Evolutionary conservation across 2,329 filamentous ascomycete species (phyloP).

Genomic region (Sclerotinia minor): DNA sequence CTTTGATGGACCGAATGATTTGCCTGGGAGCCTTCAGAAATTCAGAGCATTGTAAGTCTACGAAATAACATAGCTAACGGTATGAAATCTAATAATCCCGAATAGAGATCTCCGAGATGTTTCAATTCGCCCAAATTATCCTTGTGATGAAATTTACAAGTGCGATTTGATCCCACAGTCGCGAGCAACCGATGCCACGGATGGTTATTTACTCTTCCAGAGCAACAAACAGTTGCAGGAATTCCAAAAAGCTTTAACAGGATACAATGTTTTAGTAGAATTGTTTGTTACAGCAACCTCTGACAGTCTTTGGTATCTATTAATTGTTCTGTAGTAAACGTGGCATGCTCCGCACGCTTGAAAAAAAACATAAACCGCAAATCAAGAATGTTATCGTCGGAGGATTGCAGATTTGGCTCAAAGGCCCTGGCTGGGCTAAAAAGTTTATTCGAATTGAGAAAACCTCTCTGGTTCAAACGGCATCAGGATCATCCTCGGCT

Average conservation of each 20-base stretch:
- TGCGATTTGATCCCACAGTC: neutral
- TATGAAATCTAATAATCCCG: neutral
- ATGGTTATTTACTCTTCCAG: neutral
- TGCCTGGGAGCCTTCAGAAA: neutral
- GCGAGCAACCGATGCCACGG: too few relatives aligned
- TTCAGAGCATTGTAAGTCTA: slow-evolving; percentile 8
- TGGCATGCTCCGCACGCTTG: neutral
- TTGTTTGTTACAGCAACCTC: neutral
- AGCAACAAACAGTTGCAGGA: neutral
- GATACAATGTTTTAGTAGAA: slow-evolving; percentile 1
- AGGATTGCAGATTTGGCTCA: slow-evolving; percentile 15
- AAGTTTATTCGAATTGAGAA: neutral
- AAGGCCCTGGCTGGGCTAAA: neutral
- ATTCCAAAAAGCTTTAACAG: slow-evolving; percentile 7
- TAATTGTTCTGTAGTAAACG: slow-evolving; percentile 9
- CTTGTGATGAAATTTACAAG: neutral
- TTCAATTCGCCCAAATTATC: slow-evolving; percentile 5
- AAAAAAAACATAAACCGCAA: too few relatives aligned
- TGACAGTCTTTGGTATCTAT: neutral
- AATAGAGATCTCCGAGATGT: slow-evolving; percentile 9
- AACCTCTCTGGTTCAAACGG: neutral
- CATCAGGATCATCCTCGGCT: slow-evolving; percentile 8
- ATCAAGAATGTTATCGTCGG: too few relatives aligned
- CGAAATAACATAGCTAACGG: neutral
- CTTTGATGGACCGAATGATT: neutral